Base-by-base conservation (phyloP, 1,284 basidiomycete species). In the Ustilago cynodontis region DNA sequence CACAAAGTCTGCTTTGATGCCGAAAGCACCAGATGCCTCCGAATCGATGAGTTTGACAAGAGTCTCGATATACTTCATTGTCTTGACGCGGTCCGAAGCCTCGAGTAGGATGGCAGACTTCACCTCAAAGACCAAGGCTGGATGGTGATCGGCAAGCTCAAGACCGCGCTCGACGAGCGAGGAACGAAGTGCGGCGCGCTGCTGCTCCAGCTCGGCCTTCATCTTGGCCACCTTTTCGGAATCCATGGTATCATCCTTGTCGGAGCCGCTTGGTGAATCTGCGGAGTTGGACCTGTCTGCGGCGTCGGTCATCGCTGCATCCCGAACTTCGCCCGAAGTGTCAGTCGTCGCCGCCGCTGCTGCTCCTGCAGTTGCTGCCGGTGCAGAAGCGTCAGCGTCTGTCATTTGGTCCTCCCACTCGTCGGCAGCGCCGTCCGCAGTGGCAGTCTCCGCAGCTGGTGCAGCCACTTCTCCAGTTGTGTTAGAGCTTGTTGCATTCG, bases 61-160 rank as follows among this genome's bases (percentile, higher is more conserved):
- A 35, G 61, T 63, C 29, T 55, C 59, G 45, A 78, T 55, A 53
- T 68, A 47, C n/a, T 51, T 35, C 52, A 55, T 60, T 18, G 69
- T 56, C 31, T 68, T 59, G 52, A 41, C 53, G 20, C 60, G 57
- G 24, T 75, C 71, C n/a, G 49, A 51, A 5, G 73, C 67, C 28
- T 81, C 66, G 60, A 84, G 58, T 22, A 77, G 52, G 49, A 86
- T 76, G 41, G 82, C 78, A 11, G 77, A 62, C 50, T 80, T 79
- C 55, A 97, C 90, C 82, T 98, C 95, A 82, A 97, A 97, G 53
- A 98, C 91, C 50, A 98, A 89, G 7, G 92, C 91, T 9, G 93
- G 91, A 79, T 95, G 92, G 71, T 92, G 90, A 83, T 98, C 95
- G 52, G 96, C 92, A 29, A 99, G 89, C 13, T 89, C 87, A 49